These are phyloP conservation scores for Clavispora vitiphila DNA, from an alignment of 805 yeast species.

Conservation along the genomic window DNA sequence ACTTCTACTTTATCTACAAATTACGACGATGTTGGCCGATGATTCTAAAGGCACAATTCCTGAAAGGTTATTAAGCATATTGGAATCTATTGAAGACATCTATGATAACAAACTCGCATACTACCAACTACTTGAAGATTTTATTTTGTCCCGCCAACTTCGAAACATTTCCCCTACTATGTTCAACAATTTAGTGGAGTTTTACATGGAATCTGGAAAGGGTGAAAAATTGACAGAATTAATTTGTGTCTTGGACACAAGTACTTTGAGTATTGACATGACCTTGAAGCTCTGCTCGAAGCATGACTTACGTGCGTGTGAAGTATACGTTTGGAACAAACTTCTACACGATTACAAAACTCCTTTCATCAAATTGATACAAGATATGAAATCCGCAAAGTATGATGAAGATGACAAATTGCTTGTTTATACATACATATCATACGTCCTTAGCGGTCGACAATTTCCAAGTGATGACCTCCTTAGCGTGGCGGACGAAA, in stretches of 20 bases:
- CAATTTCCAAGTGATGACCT: constrained; percentile 69
- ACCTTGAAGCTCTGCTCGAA: constrained; percentile 59
- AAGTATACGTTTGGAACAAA: constrained; percentile 66
- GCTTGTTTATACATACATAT: constrained; percentile 51
- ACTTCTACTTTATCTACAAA: constrained; percentile 12
- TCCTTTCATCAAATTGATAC: constrained; percentile 58
- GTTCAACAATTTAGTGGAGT: constrained; percentile 55
- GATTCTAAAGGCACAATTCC: constrained; percentile 5
- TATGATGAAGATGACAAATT: constrained; percentile 3
- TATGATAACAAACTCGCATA: constrained; percentile 33
- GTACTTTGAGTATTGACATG: constrained; percentile 70
- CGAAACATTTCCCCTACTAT: constrained; percentile 55
- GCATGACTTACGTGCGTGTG: constrained; percentile 55
- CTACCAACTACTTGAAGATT: constrained; percentile 49
- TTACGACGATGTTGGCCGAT: constrained; percentile 8
- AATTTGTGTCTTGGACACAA: constrained; percentile 63
- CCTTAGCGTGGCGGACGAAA: constrained; percentile 26
- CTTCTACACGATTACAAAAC: constrained; percentile 65
- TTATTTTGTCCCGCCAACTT: constrained; percentile 45
- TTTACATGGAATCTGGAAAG: constrained; percentile 36
- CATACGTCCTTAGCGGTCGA: constrained; percentile 69
- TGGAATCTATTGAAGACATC: constrained; percentile 22
- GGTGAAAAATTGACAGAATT: constrained; percentile 58
- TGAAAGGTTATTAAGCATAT: constrained; percentile 9
- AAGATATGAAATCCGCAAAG: constrained; percentile 7